These are phyloP conservation scores for Punica granatum DNA, from an alignment of 345 rosid genomes.

Conservation along the genomic window DNA sequence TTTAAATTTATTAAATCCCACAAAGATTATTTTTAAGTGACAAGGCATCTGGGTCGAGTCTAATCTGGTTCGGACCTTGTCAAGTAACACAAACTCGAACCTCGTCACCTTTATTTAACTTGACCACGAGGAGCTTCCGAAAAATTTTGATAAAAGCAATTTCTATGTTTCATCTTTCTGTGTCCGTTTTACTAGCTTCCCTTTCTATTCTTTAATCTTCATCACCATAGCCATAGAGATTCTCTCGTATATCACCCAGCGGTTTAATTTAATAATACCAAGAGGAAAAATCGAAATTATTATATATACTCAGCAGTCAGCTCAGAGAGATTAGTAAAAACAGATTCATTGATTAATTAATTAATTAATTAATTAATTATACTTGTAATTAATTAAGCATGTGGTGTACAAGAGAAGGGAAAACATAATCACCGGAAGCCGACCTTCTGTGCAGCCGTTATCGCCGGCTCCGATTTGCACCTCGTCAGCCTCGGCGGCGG, in stretches of 20 bases:
- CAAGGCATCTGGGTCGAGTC: too few relatives aligned
- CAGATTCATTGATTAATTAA: background rate
- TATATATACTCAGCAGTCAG: too few relatives aligned
- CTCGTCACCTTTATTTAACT: too few relatives aligned
- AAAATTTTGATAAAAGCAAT: too few relatives aligned
- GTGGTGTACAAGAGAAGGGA: background rate
- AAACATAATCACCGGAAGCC: slow-evolving; percentile 21
- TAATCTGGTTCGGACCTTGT: too few relatives aligned
- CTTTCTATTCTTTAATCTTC: background rate
- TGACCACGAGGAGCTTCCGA: too few relatives aligned
- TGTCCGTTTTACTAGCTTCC: slow-evolving; percentile 12
- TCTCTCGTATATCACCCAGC: background rate
- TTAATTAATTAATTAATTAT: slow-evolving; percentile 24
- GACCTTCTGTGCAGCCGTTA: slow-evolving; percentile 54
- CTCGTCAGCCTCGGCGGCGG: slow-evolving; percentile 45
- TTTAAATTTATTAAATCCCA: too few relatives aligned
- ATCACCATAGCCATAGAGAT: background rate
- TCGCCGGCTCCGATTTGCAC: slow-evolving; percentile 86
- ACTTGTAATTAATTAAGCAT: background rate
- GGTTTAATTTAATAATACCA: background rate
- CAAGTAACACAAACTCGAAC: too few relatives aligned
- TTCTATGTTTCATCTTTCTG: slow-evolving; percentile 17
- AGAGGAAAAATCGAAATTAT: too few relatives aligned
- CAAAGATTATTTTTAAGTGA: too few relatives aligned
- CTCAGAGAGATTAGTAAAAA: slow-evolving; percentile 5